Evolutionary conservation across 192 early-diverging fungal genomes (phyloP).

Genomic region (Coemansia sp.): DNA sequence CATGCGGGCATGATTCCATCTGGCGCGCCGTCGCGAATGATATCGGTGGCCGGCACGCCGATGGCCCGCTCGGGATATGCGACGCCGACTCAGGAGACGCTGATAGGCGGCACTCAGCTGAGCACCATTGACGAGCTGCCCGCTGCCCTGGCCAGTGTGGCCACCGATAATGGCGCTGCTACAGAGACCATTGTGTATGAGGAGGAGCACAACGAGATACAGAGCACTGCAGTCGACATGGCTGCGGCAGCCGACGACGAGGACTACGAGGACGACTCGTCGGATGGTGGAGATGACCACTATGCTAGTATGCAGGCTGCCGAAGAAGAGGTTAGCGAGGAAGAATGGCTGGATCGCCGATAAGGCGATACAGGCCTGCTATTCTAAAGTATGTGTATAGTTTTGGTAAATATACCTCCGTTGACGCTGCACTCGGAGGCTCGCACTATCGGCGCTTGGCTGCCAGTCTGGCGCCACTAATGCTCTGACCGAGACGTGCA

Average conservation of each 20-base stretch:
- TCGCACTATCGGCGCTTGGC: no score
- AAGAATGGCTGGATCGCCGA: not conserved
- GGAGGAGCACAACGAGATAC: conserved; percentile 50
- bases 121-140: conserved; percentile 32
- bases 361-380: no score
- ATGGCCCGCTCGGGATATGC: conserved; percentile 19
- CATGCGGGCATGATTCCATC: conserved; percentile 50
- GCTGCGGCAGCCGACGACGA: conserved; percentile 47
- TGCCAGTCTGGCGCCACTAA: no score
- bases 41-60: conserved; percentile 28
- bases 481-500: no score
- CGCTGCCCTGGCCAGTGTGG: conserved; percentile 27
- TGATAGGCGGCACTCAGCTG: conserved; percentile 21
- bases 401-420: no score
- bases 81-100: conserved; percentile 22
- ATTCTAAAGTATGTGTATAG: no score
- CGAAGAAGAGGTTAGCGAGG: conserved; percentile 15
- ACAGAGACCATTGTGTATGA: conserved; percentile 27
- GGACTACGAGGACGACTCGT: conserved; percentile 50
- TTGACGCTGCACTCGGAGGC: no score
- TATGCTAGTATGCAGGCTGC: conserved; percentile 3
- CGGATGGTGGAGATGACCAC: conserved; percentile 19
- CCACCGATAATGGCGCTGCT: conserved; percentile 1
- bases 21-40: conserved; percentile 45
- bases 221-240: conserved; percentile 33